Evolutionary conservation across 2,329 filamentous ascomycete genomes (phyloP), one percentile per base, ranked within the genome.

Genomic region (Xylaria multiplex): DNA sequence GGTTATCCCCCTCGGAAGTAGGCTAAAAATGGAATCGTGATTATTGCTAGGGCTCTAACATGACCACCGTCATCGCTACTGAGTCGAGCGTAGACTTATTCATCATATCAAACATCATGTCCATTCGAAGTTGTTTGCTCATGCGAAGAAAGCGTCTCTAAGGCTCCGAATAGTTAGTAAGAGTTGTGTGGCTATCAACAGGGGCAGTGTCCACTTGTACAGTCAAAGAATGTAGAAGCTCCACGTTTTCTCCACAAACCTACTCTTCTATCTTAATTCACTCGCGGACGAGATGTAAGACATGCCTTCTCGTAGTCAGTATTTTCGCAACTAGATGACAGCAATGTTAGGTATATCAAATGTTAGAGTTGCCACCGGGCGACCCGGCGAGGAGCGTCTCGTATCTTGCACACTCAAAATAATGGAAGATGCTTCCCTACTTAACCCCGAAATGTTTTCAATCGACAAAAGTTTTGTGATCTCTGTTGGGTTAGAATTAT

Each of bases 261-360:
- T 19, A 9, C 24, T 32, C 8, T 6, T 55, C 32, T n/a, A 13
- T 40, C 19, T 42, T n/a, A 6, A 16, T 81, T 85, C 11, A 86
- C 72, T 1, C 80, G 72, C 19, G 5, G 27, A 50, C 14, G 13
- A 52, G 48, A 19, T 13, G 3, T 11, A 30, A 32, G 1, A 48
- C 13, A 53, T 37, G 19, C 13, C 19, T 13, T 53, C 27, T 14
- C 13, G 13, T n/a, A 24, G 24, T 54, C 27, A n/a, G 16, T 3
- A 6, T 30, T 19, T 19, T 54, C 14, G n/a, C 3, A 37, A n/a
- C 7, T 6, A 43, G 22, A 35, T 14, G n/a, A 11, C 6, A n/a
- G n/a, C 35, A 14, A 9, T 35, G 9, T 24, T 35, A 5, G 37
- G 6, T 11, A 16, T 30, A n/a, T 27, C 2, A n/a, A 6, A 53